Evolutionary conservation across 176 grass and related monocot species (phyloP).

Genomic region (Ensete ventricosum): DNA sequence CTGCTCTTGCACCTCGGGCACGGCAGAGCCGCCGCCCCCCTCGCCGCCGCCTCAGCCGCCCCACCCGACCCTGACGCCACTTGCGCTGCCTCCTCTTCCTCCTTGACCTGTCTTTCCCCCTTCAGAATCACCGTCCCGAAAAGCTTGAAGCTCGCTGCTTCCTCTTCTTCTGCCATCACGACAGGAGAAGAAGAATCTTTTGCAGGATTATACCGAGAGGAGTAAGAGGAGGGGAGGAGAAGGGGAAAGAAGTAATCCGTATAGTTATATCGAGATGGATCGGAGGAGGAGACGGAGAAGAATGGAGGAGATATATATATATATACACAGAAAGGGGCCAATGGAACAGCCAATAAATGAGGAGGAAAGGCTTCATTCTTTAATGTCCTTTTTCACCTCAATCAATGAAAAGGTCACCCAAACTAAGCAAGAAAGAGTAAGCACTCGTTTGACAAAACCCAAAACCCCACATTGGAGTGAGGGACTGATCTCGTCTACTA

Average conservation of each 20-base stretch:
- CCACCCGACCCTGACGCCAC: not conserved
- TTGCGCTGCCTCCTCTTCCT: not conserved
- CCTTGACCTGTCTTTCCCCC: conserved; percentile 4
- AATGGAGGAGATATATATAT: too few species aligned
- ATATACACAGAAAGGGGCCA: too few species aligned
- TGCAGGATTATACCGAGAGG: not conserved
- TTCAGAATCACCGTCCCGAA: conserved; percentile 79
- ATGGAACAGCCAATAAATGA: too few species aligned
- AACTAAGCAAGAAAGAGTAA: too few species aligned
- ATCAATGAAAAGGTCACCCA: too few species aligned
- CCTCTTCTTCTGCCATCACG: conserved; percentile 18
- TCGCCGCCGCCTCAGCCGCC: conserved; percentile 13
- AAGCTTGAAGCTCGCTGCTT: conserved; percentile 62
- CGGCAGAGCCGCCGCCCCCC: conserved; percentile 32
- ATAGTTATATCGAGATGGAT: too few species aligned
- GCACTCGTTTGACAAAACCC: too few species aligned
- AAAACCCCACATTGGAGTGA: too few species aligned
- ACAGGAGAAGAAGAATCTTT: not conserved
- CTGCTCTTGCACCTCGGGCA: conserved; percentile 84
- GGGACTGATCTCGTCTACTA: too few species aligned
- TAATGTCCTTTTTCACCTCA: too few species aligned
- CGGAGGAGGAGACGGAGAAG: too few species aligned
- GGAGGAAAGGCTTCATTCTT: too few species aligned
- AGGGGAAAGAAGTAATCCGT: not conserved
- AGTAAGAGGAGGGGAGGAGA: not conserved